Evolutionary conservation across 306 rosid genomes (phyloP).

Genomic region (Acacia acuminata): DNA sequence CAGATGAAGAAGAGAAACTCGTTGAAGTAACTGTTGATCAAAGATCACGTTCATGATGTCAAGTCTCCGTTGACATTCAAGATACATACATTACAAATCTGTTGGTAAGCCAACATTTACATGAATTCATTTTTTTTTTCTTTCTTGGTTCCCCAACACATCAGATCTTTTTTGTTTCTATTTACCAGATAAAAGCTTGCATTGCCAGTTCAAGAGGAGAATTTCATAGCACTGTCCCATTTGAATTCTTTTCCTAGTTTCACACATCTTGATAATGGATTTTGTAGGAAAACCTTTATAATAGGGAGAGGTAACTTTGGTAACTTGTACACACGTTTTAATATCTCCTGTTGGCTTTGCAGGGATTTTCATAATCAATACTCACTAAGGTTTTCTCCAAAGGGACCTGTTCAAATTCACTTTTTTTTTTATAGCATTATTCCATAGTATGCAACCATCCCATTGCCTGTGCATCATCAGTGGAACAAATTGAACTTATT

Average conservation of each 20-base stretch:
- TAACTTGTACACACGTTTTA: background rate
- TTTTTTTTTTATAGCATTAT: too few species aligned
- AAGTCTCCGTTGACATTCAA: background rate
- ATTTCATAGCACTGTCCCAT: background rate
- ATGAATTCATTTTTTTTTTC: background rate
- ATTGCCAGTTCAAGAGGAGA: background rate
- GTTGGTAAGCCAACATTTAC: conserved; percentile 25
- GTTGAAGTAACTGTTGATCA: conserved; percentile 44
- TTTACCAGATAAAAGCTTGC: background rate
- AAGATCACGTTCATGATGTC: conserved; percentile 51
- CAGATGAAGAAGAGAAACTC: conserved; percentile 46
- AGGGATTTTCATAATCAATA: background rate
- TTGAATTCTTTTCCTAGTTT: conserved; percentile 2
- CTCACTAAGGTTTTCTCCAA: background rate
- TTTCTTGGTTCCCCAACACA: background rate
- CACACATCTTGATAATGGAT: background rate
- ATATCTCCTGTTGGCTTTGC: conserved; percentile 15
- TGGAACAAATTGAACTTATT: conserved; percentile 7
- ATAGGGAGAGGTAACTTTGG: background rate
- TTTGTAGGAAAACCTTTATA: background rate
- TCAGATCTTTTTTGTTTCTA: background rate
- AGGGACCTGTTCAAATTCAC: conserved; percentile 22
- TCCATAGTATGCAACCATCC: conserved; percentile 13
- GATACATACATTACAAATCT: conserved; percentile 3
- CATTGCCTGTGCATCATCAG: conserved; percentile 11